Conservation (phyloP, 495 filamentous ascomycete genomes). For the Trypethelium eluteriae region DNA sequence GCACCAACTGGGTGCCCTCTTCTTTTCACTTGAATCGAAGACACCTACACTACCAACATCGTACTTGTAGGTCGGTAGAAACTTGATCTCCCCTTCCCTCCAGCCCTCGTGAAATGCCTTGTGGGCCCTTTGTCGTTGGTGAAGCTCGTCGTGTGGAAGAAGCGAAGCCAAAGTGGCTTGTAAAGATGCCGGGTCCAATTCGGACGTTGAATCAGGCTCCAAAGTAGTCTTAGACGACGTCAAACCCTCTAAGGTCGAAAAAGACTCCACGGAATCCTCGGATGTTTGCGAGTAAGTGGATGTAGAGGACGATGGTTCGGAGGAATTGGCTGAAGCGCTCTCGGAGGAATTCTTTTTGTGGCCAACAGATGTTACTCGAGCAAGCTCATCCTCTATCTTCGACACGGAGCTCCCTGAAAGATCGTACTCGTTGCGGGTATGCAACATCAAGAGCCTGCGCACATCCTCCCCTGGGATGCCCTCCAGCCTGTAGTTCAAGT, state of each 20-base stretch:
- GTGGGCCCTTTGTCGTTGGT: conserved; percentile 58
- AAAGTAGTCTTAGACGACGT: background rate
- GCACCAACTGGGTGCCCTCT: conserved; percentile 89
- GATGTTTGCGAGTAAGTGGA: background rate
- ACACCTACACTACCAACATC: conserved; percentile 87
- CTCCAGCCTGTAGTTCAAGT: conserved; percentile 91
- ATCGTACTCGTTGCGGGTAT: conserved; percentile 72
- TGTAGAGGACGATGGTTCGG: background rate
- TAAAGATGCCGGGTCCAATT: conserved; percentile 56
- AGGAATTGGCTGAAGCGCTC: background rate
- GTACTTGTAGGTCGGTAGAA: conserved; percentile 96
- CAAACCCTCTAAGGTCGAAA: background rate
- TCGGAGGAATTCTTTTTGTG: background rate
- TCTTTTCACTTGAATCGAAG: conserved; percentile 93
- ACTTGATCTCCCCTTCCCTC: conserved; percentile 79
- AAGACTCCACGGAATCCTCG: background rate
- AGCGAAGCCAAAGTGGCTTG: conserved; percentile 80
- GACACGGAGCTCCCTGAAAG: conserved; percentile 25
- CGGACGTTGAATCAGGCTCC: conserved; percentile 24
- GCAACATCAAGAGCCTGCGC: conserved; percentile 70
- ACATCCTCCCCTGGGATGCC: conserved; percentile 86
- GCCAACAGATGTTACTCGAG: background rate
- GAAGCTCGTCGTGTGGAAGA: conserved; percentile 84
- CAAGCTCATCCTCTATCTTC: conserved; percentile 35
- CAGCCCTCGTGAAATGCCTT: conserved; percentile 87